Evolutionary conservation across 169 alveolate genomes (phyloP), one percentile per base, ranked within the genome.

Genomic region (Pseudocohnilembus persalinus): DNA sequence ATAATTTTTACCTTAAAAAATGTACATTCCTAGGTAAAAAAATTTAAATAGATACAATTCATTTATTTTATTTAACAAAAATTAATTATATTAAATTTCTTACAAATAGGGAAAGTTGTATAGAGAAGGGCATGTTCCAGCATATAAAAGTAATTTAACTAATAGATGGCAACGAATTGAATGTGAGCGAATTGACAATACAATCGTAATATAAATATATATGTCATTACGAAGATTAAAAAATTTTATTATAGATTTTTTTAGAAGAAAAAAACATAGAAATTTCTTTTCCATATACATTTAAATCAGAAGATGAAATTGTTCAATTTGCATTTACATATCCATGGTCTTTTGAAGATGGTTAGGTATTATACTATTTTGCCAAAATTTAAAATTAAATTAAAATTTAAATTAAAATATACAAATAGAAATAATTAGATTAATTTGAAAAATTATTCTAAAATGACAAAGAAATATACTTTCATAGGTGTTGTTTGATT

Each of bases 401-500:
- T 63, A 0, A 0, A 79, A 49, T 79, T 0, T 1, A n/a, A 0
- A 26, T 15, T 26, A n/a, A 73, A 1, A 15, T 73, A 73, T 64
- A 49, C 49, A n/a, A 0, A 35, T 32, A 79, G 84, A 73, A 79
- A 0, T 49, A 49, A 75, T 73, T 79, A 29, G 74, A 34, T 28
- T n/a, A 35, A 25, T 29, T 49, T 28, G 84, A 79, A 35, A 26
- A 35, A 11, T 29, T n/a, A 79, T 79, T 49, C 49, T 20, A 30
- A 79, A 29, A 49, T 79, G 31, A 27, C 30, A 29, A 64, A 35
- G 74, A 90, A 63, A 83, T 90, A 1, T 90, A 88, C 73, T 85
- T 77, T 78, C 89, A 89, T 76, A 83, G 88, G 64, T 87, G 87
- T 31, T n/a, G 81, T 4, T 86, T 92, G 35, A 80, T 88, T 26